A percentile compares a stretch with the other conserved stretches of the same genome.
phyloP scores from a whole-genome alignment of 2,329 filamentous ascomycete genomes.

The Trichoderma sp. region DNA sequence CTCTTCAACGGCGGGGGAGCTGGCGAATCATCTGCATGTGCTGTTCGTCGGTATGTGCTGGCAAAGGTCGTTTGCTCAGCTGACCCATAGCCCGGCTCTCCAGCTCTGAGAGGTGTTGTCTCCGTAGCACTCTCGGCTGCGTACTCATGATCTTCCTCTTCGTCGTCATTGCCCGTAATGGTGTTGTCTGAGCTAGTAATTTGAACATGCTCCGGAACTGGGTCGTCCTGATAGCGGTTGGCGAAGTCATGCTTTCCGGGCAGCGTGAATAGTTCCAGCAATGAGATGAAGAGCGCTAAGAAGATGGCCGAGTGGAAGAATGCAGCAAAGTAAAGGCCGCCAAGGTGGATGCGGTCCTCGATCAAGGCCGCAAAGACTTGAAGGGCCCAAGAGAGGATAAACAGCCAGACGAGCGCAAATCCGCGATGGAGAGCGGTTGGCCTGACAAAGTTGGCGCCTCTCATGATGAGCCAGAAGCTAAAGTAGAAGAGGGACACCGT shows the following conservation, averaged over 20 bases:
- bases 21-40: slow-evolving; percentile 38
- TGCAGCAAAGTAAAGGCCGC: slow-evolving; percentile 77
- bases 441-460: slow-evolving; percentile 75
- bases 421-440: slow-evolving; percentile 85
- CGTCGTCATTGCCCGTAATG: slow-evolving; percentile 19
- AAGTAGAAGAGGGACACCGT: slow-evolving; percentile 81
- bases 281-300: slow-evolving; percentile 71
- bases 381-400: slow-evolving; percentile 71
- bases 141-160: slow-evolving; percentile 15
- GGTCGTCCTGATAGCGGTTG: slow-evolving; percentile 54
- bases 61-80: slow-evolving; percentile 57
- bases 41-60: slow-evolving; percentile 58
- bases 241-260: slow-evolving; percentile 73
- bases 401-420: slow-evolving; percentile 85
- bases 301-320: slow-evolving; percentile 80
- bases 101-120: slow-evolving; percentile 56
- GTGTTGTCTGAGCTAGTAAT: slow-evolving; percentile 23
- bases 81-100: slow-evolving; percentile 41
- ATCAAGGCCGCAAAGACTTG: slow-evolving; percentile 74
- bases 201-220: slow-evolving; percentile 51
- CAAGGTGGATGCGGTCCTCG: slow-evolving; percentile 74
- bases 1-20: slow-evolving; percentile 34
- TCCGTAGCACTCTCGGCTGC: slow-evolving; percentile 51
- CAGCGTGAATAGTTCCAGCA: slow-evolving; percentile 79
- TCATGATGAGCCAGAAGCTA: slow-evolving; percentile 79